Percentiles rank a stretch among this genome's conserved stretches.
phyloP scores from a whole-genome alignment of 805 yeast genomes.

The Grigorovia transvaalensis region DNA sequence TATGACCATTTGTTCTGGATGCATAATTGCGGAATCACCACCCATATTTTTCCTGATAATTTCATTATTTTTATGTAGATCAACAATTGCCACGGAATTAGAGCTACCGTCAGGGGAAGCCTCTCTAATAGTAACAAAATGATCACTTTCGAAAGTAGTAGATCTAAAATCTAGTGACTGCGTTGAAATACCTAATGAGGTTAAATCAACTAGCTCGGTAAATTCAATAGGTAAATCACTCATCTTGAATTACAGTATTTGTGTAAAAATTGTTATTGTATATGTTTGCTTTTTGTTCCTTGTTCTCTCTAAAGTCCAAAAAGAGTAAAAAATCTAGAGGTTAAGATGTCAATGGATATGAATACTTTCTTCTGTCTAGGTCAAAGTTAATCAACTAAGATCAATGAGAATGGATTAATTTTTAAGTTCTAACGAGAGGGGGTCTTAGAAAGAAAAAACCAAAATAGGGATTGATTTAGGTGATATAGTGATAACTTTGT shows the following conservation, averaged over 20 bases:
- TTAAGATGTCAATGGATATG: background rate
- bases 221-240: conserved; percentile 91
- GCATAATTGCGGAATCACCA: conserved; percentile 96
- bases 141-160: conserved; percentile 89
- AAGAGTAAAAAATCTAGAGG: background rate
- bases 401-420: too few relatives aligned
- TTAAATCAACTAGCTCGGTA: conserved; percentile 86
- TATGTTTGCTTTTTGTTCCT: background rate
- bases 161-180: conserved; percentile 83
- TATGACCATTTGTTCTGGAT: conserved; percentile 79
- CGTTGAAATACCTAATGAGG: conserved; percentile 76
- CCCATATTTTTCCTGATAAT: conserved; percentile 87
- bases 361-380: background rate
- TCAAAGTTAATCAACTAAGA: background rate
- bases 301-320: background rate
- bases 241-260: conserved; percentile 2
- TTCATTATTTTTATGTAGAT: conserved; percentile 66
- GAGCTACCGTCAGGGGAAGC: conserved; percentile 37
- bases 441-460: background rate
- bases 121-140: conserved; percentile 75
- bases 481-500: too few relatives aligned
- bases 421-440: background rate
- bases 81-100: conserved; percentile 90
- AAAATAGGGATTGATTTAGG: background rate
- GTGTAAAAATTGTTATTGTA: background rate